Evolutionary conservation across 352 stramenopile species (phyloP), one percentile per base, ranked within the genome.

Genomic region (Phytophthora boehmeriae): DNA sequence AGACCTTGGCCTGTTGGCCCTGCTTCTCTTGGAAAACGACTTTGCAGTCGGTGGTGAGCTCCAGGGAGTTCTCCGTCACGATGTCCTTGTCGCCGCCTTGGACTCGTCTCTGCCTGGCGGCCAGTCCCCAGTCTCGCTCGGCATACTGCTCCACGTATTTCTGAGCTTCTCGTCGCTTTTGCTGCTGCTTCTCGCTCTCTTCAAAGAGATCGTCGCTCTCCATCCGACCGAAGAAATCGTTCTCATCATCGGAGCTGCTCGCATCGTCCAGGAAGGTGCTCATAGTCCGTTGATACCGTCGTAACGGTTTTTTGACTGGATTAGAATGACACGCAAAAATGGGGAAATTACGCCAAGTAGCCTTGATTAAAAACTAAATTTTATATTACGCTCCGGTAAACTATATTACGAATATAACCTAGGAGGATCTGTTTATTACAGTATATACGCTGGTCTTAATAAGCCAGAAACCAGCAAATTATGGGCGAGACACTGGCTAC

Each of bases 1-100:
- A 87, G 2, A 87, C 77, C 35, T 83, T 81, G 47, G 75, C 75
- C 45, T 87, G 77, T 44, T 87, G 77, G 8, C 77, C 77, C 48
- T 85, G 71, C 44, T 81, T 76, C 65, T 87, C 77, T 27, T 71
- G 54, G 50, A 85, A 87, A 6, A 62, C 46, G 14, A 87, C 54
- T 8, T 55, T 28, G 20, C 52, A 62, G 35, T 55, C 56, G 9
- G 22, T 36, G 23, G 47, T 49, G 13, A 87, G 67, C 43, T 62
- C 42, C 5, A 87, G 43, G 10, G 50, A 13, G 45, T 62, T 73
- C 23, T 77, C 59, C 17, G 54, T 58, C 46, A 81, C 62, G 17
- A 63, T 14, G 23, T 80, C 72, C n/a, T 70, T 68, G 54, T 76
- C 70, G 20, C 25, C 42, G 17, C 55, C 67, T 11, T 65, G 58